These are phyloP conservation scores for Hansenula sp. DNA, from an alignment of 1,139 yeast species.

Conservation along the genomic window DNA sequence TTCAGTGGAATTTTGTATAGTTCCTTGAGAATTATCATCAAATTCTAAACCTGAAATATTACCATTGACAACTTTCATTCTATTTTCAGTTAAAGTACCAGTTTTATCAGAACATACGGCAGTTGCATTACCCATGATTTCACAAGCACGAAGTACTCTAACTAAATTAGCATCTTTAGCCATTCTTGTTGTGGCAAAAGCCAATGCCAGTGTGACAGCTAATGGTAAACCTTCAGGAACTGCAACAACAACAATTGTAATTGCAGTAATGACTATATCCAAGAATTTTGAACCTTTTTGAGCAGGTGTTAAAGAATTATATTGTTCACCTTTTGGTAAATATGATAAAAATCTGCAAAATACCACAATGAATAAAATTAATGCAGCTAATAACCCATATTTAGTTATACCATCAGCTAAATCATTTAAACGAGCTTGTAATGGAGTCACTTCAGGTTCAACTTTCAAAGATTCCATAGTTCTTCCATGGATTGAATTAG, in stretches of 20 bases:
- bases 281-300: conserved; percentile 82
- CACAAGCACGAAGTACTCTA: conserved; percentile 91
- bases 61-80: conserved; percentile 85
- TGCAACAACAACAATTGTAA: conserved; percentile 93
- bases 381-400: conserved; percentile 85
- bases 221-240: conserved; percentile 97
- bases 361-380: conserved; percentile 70
- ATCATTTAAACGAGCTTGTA: conserved; percentile 75
- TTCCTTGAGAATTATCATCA: conserved; percentile 25
- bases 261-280: conserved; percentile 84
- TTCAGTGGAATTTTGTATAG: conserved; percentile 27
- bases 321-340: conserved; percentile 50
- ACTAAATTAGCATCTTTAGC: conserved; percentile 94
- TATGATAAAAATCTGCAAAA: conserved; percentile 74
- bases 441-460: conserved; percentile 82
- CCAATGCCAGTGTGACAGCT: conserved; percentile 93
- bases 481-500: conserved; percentile 83
- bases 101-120: conserved; percentile 97
- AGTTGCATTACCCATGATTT: conserved; percentile 98
- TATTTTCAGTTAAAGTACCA: conserved; percentile 91
- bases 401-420: conserved; percentile 93
- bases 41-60: conserved; percentile 45
- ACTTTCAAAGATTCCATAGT: conserved; percentile 76
- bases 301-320: conserved; percentile 47
- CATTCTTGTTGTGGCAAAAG: conserved; percentile 98